A percentile compares a stretch with the other conserved stretches of the same genome.
phyloP scores from a whole-genome alignment of 139 green algal genomes.

The Chlamydomonas urium region DNA sequence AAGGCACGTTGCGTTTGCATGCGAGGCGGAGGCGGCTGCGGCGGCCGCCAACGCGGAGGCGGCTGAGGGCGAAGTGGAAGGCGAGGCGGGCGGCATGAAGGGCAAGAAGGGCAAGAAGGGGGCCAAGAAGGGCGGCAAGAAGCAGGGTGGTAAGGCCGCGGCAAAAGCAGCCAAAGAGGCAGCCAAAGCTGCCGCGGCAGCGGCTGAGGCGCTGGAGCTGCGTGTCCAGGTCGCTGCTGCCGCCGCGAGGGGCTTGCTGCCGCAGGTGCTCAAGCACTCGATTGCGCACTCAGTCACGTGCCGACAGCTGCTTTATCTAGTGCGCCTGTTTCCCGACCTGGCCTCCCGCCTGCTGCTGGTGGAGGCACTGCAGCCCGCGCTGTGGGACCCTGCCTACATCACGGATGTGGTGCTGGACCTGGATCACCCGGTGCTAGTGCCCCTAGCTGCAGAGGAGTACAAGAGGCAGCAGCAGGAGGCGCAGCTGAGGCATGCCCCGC shows the following conservation, averaged over 20 bases:
- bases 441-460: not conserved
- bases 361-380: not conserved
- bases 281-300: not conserved
- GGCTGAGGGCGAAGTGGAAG: not conserved
- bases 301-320: not conserved
- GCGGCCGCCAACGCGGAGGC: not conserved
- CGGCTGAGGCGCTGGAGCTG: not conserved
- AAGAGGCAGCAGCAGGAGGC: not conserved
- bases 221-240: not conserved
- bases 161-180: not conserved
- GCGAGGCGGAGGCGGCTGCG: not conserved
- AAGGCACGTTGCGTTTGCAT: not conserved
- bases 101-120: not conserved
- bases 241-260: not conserved
- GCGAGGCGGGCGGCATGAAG: not conserved
- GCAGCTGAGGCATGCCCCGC: not conserved
- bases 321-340: constrained; percentile 1
- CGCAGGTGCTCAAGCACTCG: not conserved
- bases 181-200: constrained; percentile 7
- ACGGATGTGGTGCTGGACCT: constrained; percentile 8
- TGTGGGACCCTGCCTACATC: not conserved
- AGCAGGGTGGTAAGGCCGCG: not conserved
- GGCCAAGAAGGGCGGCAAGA: not conserved
- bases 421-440: constrained; percentile 7
- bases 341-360: not conserved